Conservation (phyloP, 345 rosid genomes). For the Salix viminalis region DNA sequence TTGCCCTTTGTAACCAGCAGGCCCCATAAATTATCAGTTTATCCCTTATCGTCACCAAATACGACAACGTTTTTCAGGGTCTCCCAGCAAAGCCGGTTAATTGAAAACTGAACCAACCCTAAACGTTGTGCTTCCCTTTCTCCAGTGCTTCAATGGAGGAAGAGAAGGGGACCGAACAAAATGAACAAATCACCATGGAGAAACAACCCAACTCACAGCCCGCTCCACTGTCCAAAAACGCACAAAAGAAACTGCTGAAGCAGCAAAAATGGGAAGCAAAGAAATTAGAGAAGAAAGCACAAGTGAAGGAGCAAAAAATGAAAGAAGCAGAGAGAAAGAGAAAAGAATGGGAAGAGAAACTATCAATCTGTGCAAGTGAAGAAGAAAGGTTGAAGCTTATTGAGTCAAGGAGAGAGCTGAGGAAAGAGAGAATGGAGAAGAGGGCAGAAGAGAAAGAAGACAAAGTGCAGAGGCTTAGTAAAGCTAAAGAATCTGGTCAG, state of each 20-base stretch:
- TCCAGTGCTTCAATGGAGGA: background rate
- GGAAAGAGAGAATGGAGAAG: constrained; percentile 74
- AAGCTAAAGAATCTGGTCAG: constrained; percentile 62
- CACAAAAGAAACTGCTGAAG: constrained; percentile 77
- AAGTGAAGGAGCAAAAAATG: constrained; percentile 59
- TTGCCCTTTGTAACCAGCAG: too few relatives aligned
- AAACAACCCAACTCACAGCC: constrained; percentile 10
- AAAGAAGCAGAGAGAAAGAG: constrained; percentile 59
- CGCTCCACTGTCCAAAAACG: constrained; percentile 55
- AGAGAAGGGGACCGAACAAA: background rate
- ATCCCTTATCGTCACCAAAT: too few relatives aligned
- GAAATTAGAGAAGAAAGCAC: constrained; percentile 91
- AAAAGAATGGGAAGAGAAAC: constrained; percentile 56
- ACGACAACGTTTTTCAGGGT: background rate
- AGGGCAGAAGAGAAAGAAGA: constrained; percentile 61
- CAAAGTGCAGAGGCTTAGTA: constrained; percentile 53
- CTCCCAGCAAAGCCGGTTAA: background rate
- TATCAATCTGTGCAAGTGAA: constrained; percentile 17
- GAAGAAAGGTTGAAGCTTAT: constrained; percentile 44
- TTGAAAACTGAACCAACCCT: background rate
- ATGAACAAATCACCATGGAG: constrained; percentile 16
- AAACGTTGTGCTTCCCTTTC: background rate
- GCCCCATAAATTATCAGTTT: too few relatives aligned
- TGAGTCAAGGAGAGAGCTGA: constrained; percentile 53
- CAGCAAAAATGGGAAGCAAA: constrained; percentile 68